Conservation (phyloP, 2,329 filamentous ascomycete species). For the Coccinonectria pachysandricola region DNA sequence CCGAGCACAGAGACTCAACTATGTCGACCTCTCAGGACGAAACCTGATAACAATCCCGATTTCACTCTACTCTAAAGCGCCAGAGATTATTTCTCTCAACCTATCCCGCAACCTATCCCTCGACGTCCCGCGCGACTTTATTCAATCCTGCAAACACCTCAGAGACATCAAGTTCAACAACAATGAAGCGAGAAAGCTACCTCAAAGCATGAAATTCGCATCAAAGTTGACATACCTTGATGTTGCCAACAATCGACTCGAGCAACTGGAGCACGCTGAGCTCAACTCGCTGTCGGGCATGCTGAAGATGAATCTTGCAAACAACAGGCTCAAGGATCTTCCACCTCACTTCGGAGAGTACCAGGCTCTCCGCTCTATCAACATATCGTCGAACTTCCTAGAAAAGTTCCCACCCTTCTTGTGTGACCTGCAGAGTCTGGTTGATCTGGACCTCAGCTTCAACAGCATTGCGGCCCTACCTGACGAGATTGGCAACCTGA, state of each 20-base stretch:
- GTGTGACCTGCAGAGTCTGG: conserved; percentile 68
- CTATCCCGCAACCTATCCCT: conserved; percentile 85
- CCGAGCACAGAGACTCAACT: conserved; percentile 82
- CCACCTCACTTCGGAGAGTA: conserved; percentile 78
- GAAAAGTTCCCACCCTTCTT: conserved; percentile 77
- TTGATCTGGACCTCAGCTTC: conserved; percentile 94
- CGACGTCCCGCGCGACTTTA: conserved; percentile 91
- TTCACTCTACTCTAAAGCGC: conserved; percentile 78
- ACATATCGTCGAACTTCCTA: conserved; percentile 88
- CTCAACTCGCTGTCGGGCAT: conserved; percentile 65
- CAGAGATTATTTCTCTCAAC: conserved; percentile 90
- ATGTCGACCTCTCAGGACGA: conserved; percentile 81
- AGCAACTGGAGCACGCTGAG: conserved; percentile 77
- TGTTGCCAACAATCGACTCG: conserved; percentile 86
- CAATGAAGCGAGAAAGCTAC: conserved; percentile 82
- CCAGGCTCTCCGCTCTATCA: conserved; percentile 68
- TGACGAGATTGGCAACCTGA: conserved; percentile 65
- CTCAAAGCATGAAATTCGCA: conserved; percentile 73
- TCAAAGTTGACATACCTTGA: conserved; percentile 78
- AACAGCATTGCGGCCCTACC: conserved; percentile 77
- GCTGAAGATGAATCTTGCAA: conserved; percentile 83
- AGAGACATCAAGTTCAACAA: conserved; percentile 93
- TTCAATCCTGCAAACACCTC: conserved; percentile 82
- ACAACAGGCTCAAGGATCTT: conserved; percentile 74
- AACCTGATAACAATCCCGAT: conserved; percentile 95